Base-by-base conservation (phyloP, 495 filamentous ascomycete species). In the Bathelium albidoporum region DNA sequence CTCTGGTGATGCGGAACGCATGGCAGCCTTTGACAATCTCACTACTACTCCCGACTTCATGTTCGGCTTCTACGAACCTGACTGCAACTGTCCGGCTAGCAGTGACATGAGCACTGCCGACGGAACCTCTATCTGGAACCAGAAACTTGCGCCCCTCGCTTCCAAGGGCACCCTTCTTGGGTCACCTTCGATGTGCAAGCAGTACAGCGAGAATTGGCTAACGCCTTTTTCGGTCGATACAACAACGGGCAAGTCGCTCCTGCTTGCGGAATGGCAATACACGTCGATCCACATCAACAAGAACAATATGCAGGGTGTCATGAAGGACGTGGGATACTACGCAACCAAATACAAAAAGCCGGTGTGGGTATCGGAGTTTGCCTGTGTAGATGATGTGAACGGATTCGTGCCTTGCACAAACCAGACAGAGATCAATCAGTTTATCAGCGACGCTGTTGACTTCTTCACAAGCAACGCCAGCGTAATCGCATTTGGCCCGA, bases 61-160 rank as follows among this genome's bases (percentile, higher is more conserved):
- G 67, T 66, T 73, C 61, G 71, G 71, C 1, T 73, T 70, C 65
- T 68, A 73, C 62, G 67, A 73, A 44, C 71, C 69, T n/a, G 69
- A 73, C 59, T 71, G 71, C 62, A 58, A 62, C 31, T 65, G 69
- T 58, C 62, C 67, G 1, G 60, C 66, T 59, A 68, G 65, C 39
- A 62, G 65, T 18, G 62, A 66, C 28, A 70, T 73, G 62, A 45
- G 53, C 34, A 28, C 49, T 20, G 26, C 68, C 12, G 60, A 65
- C 28, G 69, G 66, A 11, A 66, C 69, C 10, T 26, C 68, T 2
- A 43, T 64, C 58, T 73, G 71, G 69, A 62, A 62, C 49, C 39
- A 62, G 31, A 55, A 68, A 11, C 64, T 70, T 36, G 69, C 67
- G 20, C 68, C 65, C 0, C 60, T 69, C 18, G 62, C 22, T 4